Conservation (phyloP, 192 early-diverging fungal species). For the Chytriomyces sp. region DNA sequence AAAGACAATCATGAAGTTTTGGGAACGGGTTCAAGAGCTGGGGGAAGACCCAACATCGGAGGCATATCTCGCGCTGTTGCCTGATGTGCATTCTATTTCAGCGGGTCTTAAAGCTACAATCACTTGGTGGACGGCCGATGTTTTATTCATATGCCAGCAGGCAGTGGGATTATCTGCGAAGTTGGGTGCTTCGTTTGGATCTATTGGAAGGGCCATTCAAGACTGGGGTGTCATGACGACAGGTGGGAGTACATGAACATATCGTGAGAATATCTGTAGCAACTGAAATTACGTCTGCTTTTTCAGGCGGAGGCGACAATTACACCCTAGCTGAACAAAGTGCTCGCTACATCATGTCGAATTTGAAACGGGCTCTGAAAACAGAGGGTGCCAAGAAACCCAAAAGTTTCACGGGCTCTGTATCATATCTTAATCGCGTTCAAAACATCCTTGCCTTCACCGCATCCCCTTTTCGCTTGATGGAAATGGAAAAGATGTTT, state of each 20-base stretch:
- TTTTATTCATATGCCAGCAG: constrained; percentile 12
- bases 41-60: constrained; percentile 14
- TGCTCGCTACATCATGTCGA: constrained; percentile 15
- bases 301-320: constrained; percentile 55
- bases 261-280: neutral
- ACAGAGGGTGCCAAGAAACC: neutral
- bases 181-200: constrained; percentile 3
- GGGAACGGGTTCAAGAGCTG: constrained; percentile 10
- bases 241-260: neutral
- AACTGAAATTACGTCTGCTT: no score
- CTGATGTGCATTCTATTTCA: constrained; percentile 27
- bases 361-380: neutral
- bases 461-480: neutral
- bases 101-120: constrained; percentile 32
- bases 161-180: neutral
- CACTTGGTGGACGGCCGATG: constrained; percentile 30
- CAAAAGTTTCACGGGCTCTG: neutral
- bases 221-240: constrained; percentile 72
- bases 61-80: constrained; percentile 8
- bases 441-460: neutral
- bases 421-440: neutral
- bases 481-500: neutral
- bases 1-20: neutral
- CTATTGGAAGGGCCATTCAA: constrained; percentile 57
- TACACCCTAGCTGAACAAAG: constrained; percentile 55